These are phyloP conservation scores for Hemisphaericaspora subhashii DNA, from an alignment of 1,139 yeast species.

Conservation along the genomic window DNA sequence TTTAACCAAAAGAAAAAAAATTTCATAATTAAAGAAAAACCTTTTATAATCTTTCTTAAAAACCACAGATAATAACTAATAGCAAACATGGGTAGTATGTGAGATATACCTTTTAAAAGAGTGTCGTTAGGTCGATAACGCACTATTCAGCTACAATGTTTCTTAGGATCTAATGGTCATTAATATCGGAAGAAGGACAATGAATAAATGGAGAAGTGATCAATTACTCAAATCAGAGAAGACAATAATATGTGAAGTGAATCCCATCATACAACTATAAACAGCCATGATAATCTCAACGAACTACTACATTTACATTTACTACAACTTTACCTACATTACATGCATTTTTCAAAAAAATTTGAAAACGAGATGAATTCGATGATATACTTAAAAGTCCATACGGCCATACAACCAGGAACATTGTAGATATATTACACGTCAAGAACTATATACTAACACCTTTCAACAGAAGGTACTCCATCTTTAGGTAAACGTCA, in stretches of 20 bases:
- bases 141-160: background rate
- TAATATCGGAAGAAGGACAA: background rate
- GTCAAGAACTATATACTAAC: conserved; percentile 13
- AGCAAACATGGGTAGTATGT: conserved; percentile 68
- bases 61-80: conserved; percentile 24
- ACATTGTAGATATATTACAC: conserved; percentile 2
- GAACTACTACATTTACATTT: too few species aligned
- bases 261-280: too few species aligned
- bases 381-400: too few species aligned
- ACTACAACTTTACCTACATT: too few species aligned
- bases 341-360: too few species aligned
- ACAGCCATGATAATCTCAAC: too few species aligned
- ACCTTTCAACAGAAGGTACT: conserved; percentile 83
- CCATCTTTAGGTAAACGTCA: conserved; percentile 99
- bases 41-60: conserved; percentile 6
- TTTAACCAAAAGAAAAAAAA: conserved; percentile 14
- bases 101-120: conserved; percentile 17
- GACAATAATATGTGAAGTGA: too few species aligned
- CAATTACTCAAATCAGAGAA: background rate
- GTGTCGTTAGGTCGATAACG: conserved; percentile 2
- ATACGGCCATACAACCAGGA: background rate
- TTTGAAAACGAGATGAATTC: too few species aligned
- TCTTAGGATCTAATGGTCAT: background rate
- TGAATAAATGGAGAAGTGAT: background rate
- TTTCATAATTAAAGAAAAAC: conserved; percentile 11